Evolutionary conservation across 148 eudicot genomes (phyloP), one percentile per base, ranked within the genome.

Genomic region (Rhododendron vialii): DNA sequence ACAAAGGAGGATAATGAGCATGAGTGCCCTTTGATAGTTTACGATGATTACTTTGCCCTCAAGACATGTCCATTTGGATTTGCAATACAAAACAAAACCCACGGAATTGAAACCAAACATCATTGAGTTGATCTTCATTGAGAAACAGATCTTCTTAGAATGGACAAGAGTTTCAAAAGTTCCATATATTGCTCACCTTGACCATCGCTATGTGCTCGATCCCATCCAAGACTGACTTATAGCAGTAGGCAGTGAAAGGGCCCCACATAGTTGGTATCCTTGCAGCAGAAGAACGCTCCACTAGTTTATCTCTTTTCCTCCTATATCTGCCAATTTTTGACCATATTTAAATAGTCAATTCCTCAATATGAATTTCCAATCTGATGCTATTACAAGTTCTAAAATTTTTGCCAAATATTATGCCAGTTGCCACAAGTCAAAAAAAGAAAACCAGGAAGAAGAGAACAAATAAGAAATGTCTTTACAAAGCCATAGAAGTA

Each of bases 181-280:
- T 69, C 22, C 36, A 69, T 79, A 86, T 36, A 63, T 2, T 61
- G 65, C 92, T 87, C 88, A 96, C 98, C 95, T 96, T 94, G 85
- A 96, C 98, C 98, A 96, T 93, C 2, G 98, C 98, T 78, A 96
- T 94, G 86, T 96, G 98, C 90, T 96, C 98, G 41, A 96, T 96
- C 71, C 96, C 98, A 85, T 96, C 98, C 84, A 96, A 85, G 85
- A 92, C 78, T n/a, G 98, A 96, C 78, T 91, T 88, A 82, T 93
- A 96, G 85, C 98, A 94, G 85, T 93, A 90, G 80, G 98, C 94
- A 30, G 88, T 88, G 85, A 95, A 96, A 73, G 96, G 98, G 13
- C 99, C 98, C 98, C 99, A 95, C 89, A 80, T 91, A 82, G 99
- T 95, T 80, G 96, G 99, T 87, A 95, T 90, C 85, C 92, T 89